These are phyloP conservation scores for Raphanus sativus DNA, from an alignment of 345 rosid species.

Conservation along the genomic window DNA sequence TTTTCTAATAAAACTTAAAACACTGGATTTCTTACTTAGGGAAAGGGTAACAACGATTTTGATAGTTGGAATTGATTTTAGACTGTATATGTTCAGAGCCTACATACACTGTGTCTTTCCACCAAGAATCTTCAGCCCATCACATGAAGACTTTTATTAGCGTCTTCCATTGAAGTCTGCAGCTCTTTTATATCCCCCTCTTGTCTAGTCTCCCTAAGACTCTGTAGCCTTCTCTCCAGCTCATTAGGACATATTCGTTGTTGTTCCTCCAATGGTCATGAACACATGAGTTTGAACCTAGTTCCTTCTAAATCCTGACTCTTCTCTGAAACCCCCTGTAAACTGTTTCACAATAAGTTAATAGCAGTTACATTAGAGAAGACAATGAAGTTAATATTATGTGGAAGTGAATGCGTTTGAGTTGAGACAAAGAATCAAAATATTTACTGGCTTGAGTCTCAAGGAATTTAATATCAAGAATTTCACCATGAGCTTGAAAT, in stretches of 20 bases:
- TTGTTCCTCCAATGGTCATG: too few species aligned
- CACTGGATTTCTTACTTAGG: background rate
- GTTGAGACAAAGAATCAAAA: background rate
- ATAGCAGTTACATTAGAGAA: background rate
- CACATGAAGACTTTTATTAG: background rate
- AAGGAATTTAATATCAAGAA: background rate
- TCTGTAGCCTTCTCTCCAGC: too few species aligned
- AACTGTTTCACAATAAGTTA: too few species aligned
- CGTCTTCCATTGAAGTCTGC: too few species aligned
- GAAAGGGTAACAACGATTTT: background rate
- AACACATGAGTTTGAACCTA: too few species aligned
- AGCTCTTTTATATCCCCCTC: too few species aligned
- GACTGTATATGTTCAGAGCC: background rate
- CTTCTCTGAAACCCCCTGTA: too few species aligned
- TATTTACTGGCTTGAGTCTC: background rate
- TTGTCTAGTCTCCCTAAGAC: too few species aligned
- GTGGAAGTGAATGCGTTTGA: background rate
- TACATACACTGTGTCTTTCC: background rate
- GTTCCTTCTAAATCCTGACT: too few species aligned
- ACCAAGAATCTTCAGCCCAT: background rate
- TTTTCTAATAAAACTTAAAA: background rate
- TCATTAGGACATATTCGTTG: too few species aligned
- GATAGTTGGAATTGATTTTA: background rate
- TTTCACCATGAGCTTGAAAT: background rate
- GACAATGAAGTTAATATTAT: background rate